These are phyloP conservation scores for Pseudozyma sp. DNA, from an alignment of 1,284 basidiomycete species.

Conservation along the genomic window DNA sequence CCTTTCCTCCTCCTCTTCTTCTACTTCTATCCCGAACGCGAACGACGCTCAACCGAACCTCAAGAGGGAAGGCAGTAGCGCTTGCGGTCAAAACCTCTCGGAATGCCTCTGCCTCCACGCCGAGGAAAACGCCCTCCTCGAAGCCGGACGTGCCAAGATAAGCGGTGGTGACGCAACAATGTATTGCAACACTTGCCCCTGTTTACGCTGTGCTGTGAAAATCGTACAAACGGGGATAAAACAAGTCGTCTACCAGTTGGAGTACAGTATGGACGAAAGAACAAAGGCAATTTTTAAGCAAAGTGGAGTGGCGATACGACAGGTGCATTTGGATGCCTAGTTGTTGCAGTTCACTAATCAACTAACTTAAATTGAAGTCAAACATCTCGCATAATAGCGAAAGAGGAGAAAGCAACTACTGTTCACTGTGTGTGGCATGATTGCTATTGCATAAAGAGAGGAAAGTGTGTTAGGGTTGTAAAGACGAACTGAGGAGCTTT, in stretches of 20 bases:
- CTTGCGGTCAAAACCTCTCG: conserved; percentile 74
- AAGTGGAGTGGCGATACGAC: conserved; percentile 69
- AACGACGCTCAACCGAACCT: no score
- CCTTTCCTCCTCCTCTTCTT: conserved; percentile 1
- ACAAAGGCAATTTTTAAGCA: conserved; percentile 68
- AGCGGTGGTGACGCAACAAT: conserved; percentile 76
- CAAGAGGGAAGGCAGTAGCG: conserved; percentile 15
- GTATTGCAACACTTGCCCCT: conserved; percentile 94
- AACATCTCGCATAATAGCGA: no score
- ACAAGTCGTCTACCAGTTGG: conserved; percentile 93
- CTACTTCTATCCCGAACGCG: no score
- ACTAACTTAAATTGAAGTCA: no score
- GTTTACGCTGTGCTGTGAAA: conserved; percentile 93
- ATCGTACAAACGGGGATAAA: conserved; percentile 94
- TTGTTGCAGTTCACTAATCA: no score
- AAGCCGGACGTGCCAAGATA: conserved; percentile 79
- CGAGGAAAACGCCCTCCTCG: conserved; percentile 96
- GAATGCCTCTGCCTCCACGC: conserved; percentile 97
- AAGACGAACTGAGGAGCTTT: no score
- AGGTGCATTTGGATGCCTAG: conserved; percentile 52
- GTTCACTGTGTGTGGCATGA: no score
- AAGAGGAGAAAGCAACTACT: no score
- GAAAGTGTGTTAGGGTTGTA: no score
- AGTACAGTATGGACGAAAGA: conserved; percentile 76
- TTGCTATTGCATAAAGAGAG: no score